Percentiles rank a stretch among this genome's conserved stretches.
Evolutionary conservation across 2,329 filamentous ascomycete genomes (phyloP).

Genomic region (Arthrobotrys conoides): DNA sequence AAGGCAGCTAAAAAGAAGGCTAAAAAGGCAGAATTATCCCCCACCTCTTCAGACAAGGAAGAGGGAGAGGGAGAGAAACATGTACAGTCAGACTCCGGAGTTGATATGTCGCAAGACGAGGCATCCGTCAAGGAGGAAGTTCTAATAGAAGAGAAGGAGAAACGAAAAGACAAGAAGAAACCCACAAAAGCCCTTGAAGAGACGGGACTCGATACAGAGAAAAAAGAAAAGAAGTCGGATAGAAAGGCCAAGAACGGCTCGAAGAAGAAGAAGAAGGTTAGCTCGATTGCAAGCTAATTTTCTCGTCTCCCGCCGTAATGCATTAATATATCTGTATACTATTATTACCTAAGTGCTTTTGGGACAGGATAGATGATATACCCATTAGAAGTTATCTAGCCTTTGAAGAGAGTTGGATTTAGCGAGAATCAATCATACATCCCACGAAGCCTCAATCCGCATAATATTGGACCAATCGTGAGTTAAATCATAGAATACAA

Average conservation of each 20-base stretch:
- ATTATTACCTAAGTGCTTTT: too few species aligned
- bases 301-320: background rate
- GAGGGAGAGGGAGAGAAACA: background rate
- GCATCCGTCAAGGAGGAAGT: conserved; percentile 27
- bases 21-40: conserved; percentile 4
- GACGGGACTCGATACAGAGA: conserved; percentile 4
- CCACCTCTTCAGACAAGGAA: background rate
- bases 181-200: background rate
- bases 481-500: background rate
- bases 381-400: conserved; percentile 15
- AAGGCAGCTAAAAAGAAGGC: background rate
- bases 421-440: background rate
- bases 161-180: conserved; percentile 26
- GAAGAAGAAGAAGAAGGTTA: conserved; percentile 29
- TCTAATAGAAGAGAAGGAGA: background rate
- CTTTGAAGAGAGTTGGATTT: background rate
- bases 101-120: conserved; percentile 55
- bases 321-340: background rate
- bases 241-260: conserved; percentile 18
- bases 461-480: background rate
- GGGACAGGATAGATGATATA: conserved; percentile 19
- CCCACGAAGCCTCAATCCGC: background rate
- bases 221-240: conserved; percentile 33
- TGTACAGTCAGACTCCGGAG: conserved; percentile 51
- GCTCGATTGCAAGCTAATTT: background rate